Evolutionary conservation across 2,329 filamentous ascomycete genomes (phyloP), one percentile per base, ranked within the genome.

Genomic region (Aspergillus clavatus): DNA sequence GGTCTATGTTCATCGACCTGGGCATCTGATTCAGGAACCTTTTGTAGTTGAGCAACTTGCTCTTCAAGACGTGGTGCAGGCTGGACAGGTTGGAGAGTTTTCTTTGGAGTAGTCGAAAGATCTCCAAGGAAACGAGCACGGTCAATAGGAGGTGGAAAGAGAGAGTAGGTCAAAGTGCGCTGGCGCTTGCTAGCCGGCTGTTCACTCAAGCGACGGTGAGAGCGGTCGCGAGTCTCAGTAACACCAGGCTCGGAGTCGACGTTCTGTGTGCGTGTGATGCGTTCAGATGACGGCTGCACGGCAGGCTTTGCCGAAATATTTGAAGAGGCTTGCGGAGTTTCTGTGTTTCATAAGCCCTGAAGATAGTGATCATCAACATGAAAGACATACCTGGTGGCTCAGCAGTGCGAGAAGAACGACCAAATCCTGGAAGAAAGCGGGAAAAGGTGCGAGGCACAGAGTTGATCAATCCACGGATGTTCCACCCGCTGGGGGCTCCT

Each of bases 371-470:
- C 5, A 26, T 6, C 16, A 37, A 19, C 16, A 23, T 19, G 19
- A 18, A 35, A 38, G 35, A 33, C 46, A 45, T 54, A 54, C 52
- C 51, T 40, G 45, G 10, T 31, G 19, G 43, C 45, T 55, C 46
- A 18, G 46, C n/a, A 12, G 29, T 46, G 23, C 45, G 45, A 31
- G 53, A 49, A 14, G 50, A 50, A 24, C 51, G 52, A 7, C 46
- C 45, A 29, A 60, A 53, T 24, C 42, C 31, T 7, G 56, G 58
- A 10, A 62, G 31, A 16, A 62, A 46, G 14, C 56, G 58, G 7
- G 57, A 57, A 35, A 66, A 53, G 4, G 57, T 56, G 18, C 60
- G 56, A 43, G 60, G 59, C 14, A 64, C 61, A 22, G 62, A 65
- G 42, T 43, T 58, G n/a, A 65, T 36, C 31, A 66, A 42, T 23